Conservation (phyloP, 805 yeast genomes). For the Martiniozyma abietophila region DNA sequence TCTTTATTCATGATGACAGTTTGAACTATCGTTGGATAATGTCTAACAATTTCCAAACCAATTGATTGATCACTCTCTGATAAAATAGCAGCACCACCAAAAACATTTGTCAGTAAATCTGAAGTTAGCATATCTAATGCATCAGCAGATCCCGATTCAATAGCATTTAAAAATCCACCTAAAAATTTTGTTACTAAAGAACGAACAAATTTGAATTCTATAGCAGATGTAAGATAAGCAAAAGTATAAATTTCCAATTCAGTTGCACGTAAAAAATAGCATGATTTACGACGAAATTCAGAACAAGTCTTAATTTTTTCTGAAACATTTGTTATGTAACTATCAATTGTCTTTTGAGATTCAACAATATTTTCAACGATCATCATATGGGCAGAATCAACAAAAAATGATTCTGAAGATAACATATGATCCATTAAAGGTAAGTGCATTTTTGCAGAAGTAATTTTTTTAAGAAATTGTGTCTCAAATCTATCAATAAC, state of each 20-base stretch:
- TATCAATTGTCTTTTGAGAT: slow-evolving; percentile 14
- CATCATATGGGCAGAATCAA: slow-evolving; percentile 8
- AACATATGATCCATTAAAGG: slow-evolving; percentile 15
- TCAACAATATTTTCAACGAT: slow-evolving; percentile 14
- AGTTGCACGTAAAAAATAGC: slow-evolving; percentile 17
- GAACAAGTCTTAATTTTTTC: slow-evolving; percentile 20
- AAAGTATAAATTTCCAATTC: slow-evolving; percentile 55
- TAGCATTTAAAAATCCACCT: slow-evolving; percentile 19
- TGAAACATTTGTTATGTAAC: slow-evolving; percentile 17
- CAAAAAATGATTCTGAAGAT: slow-evolving; percentile 7
- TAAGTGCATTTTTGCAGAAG: slow-evolving; percentile 9
- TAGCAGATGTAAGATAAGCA: slow-evolving; percentile 39
- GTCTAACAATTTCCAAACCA: slow-evolving; percentile 28
- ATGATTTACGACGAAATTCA: slow-evolving; percentile 20
- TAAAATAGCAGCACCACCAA: slow-evolving; percentile 25
- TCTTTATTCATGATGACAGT: slow-evolving; percentile 39
- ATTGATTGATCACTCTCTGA: slow-evolving; percentile 31
- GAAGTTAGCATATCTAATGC: slow-evolving; percentile 41
- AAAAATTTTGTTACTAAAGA: slow-evolving; percentile 41
- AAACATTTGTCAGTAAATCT: slow-evolving; percentile 34
- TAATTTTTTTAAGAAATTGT: slow-evolving; percentile 16
- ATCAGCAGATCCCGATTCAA: slow-evolving; percentile 35
- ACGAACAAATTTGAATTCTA: slow-evolving; percentile 35
- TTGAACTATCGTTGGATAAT: slow-evolving; percentile 44
- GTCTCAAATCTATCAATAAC: slow-evolving; percentile 18